Evolutionary conservation across 2,329 filamentous ascomycete genomes (phyloP).

Genomic region (Aotearoamyces nothofagi): DNA sequence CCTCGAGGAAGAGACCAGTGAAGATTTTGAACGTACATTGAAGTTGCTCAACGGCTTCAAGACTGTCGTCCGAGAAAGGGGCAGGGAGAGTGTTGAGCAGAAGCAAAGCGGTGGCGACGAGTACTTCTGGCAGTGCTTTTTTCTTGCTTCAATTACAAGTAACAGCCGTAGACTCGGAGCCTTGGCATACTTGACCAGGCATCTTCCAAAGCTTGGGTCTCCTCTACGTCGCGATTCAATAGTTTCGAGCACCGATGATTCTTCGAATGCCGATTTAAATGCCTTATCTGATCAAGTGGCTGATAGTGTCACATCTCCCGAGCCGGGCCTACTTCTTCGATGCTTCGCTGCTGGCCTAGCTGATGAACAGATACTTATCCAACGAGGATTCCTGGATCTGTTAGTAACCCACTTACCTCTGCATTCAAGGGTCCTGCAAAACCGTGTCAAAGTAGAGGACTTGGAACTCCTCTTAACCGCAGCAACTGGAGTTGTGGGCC

Average conservation of each 20-base stretch:
- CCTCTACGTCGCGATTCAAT: slow-evolving; percentile 18
- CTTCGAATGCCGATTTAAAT: slow-evolving; percentile 16
- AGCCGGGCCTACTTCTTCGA: slow-evolving; percentile 78
- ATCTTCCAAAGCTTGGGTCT: slow-evolving; percentile 56
- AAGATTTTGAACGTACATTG: slow-evolving; percentile 86
- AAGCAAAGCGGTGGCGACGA: slow-evolving; percentile 52
- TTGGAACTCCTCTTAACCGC: slow-evolving; percentile 69
- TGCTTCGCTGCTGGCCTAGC: slow-evolving; percentile 82
- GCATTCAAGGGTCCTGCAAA: slow-evolving; percentile 66
- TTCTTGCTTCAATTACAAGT: slow-evolving; percentile 83
- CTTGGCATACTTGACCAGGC: slow-evolving; percentile 69
- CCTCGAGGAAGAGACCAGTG: slow-evolving; percentile 88
- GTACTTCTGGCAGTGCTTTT: slow-evolving; percentile 98
- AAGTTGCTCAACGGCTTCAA: slow-evolving; percentile 68
- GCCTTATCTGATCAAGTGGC: slow-evolving; percentile 35
- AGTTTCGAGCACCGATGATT: slow-evolving; percentile 14
- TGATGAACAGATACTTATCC: slow-evolving; percentile 81
- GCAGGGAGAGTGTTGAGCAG: slow-evolving; percentile 32
- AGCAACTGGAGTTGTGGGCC: slow-evolving; percentile 72
- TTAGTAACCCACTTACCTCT: slow-evolving; percentile 82
- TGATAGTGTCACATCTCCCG: slow-evolving; percentile 66
- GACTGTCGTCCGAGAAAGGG: slow-evolving; percentile 40
- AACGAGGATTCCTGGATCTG: slow-evolving; percentile 85
- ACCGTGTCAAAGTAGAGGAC: slow-evolving; percentile 56
- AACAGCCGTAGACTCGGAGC: slow-evolving; percentile 72